Evolutionary conservation across 345 rosid species (phyloP).

Genomic region (Hibiscus tridactylites): DNA sequence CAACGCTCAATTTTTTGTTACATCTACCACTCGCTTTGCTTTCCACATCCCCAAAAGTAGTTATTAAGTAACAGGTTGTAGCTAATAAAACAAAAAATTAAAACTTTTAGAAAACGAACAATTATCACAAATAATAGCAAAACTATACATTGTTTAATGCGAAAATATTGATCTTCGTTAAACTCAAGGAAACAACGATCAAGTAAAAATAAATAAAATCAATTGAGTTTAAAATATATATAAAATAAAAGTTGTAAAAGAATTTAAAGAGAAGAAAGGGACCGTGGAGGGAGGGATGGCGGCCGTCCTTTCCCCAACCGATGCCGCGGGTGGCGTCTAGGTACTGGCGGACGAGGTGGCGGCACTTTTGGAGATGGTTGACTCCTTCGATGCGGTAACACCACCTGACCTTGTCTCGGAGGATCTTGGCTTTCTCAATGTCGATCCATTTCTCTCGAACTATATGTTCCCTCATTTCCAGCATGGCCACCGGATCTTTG

Average conservation of each 20-base stretch:
- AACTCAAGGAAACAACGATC: neutral
- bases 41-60: neutral
- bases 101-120: neutral
- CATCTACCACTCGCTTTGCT: neutral
- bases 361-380: constrained; percentile 95
- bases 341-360: constrained; percentile 84
- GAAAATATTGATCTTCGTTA: neutral
- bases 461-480: constrained; percentile 95
- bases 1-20: neutral
- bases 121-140: neutral
- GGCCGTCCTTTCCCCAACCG: constrained; percentile 99
- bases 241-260: neutral
- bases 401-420: constrained; percentile 84
- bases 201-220: neutral
- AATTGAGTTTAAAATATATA: neutral
- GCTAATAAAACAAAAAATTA: neutral
- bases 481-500: constrained; percentile 97
- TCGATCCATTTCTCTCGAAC: constrained; percentile 98
- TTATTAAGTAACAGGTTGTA: neutral
- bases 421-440: constrained; percentile 95
- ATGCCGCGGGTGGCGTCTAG: constrained; percentile 95
- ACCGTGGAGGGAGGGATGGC: constrained; percentile 90
- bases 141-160: neutral
- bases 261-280: neutral
- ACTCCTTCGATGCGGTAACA: constrained; percentile 97